phyloP scores from a whole-genome alignment of 2,329 filamentous ascomycete genomes.

The Aspergillus transmontanensis region DNA sequence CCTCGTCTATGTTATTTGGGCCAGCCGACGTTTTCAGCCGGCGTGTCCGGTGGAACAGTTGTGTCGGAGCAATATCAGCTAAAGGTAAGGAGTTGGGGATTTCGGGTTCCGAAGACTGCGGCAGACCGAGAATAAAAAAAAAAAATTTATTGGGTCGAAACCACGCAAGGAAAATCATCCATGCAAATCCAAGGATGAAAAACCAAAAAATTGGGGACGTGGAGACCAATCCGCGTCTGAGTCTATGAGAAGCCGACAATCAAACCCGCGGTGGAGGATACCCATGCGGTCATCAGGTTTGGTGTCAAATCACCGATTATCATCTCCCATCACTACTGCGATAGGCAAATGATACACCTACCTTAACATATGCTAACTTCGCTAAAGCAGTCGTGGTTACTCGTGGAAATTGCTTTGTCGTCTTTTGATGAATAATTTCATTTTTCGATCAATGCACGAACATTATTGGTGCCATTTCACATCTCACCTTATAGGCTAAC shows the following conservation, averaged over 20 bases:
- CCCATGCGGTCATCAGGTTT: neutral
- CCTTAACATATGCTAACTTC: neutral
- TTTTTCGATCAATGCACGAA: neutral
- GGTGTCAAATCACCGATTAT: slow-evolving; percentile 4
- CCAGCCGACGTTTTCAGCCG: neutral
- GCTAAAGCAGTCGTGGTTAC: slow-evolving; percentile 9
- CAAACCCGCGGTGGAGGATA: neutral
- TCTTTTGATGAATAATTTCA: neutral
- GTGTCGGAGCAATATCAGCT: slow-evolving; percentile 3
- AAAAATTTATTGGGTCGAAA: neutral
- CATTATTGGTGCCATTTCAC: slow-evolving; percentile 8
- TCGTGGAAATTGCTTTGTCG: neutral
- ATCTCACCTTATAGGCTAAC: slow-evolving; percentile 12
- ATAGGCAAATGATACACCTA: neutral
- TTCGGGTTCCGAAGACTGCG: neutral
- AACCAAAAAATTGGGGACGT: neutral
- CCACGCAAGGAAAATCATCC: neutral
- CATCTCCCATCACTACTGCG: neutral
- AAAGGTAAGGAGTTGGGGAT: neutral
- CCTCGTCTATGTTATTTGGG: neutral
- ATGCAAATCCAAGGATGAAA: neutral
- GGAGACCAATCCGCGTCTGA: neutral
- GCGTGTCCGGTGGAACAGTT: neutral
- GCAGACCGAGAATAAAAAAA: neutral
- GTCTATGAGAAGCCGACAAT: neutral